phyloP scores from a whole-genome alignment of 371 early-diverging fungal species.

The Mucor ambiguus region DNA sequence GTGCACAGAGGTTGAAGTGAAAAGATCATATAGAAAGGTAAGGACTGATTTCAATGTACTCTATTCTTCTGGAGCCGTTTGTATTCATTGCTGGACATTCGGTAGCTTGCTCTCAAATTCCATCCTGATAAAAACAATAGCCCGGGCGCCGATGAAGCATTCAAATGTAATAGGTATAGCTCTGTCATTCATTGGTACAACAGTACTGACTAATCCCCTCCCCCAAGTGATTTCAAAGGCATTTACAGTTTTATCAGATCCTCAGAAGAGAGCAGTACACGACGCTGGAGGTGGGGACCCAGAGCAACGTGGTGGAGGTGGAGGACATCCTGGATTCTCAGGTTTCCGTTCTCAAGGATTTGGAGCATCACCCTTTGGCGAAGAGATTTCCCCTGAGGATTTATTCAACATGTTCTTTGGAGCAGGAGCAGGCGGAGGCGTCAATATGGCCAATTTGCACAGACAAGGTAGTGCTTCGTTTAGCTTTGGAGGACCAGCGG shows the following conservation, averaged over 20 bases:
- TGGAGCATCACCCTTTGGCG: conserved; percentile 55
- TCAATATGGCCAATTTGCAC: conserved; percentile 19
- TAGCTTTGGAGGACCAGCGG: conserved; percentile 34
- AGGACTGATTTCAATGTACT: background rate
- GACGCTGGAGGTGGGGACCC: conserved; percentile 87
- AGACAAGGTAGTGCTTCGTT: conserved; percentile 17
- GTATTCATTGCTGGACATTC: background rate
- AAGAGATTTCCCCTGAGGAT: conserved; percentile 93
- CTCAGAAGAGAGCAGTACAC: conserved; percentile 85
- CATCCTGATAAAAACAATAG: conserved; percentile 98
- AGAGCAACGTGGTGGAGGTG: conserved; percentile 41
- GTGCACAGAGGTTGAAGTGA: conserved; percentile 88
- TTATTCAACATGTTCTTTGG: conserved; percentile 97
- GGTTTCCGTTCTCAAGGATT: conserved; percentile 18
- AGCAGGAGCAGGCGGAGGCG: conserved; percentile 43
- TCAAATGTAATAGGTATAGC: conserved; percentile 68
- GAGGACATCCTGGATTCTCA: conserved; percentile 22
- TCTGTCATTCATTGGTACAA: background rate
- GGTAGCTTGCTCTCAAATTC: conserved; percentile 81
- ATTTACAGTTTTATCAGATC: conserved; percentile 87
- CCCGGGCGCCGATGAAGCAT: conserved; percentile 97
- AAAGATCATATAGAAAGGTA: conserved; percentile 96
- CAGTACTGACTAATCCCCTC: background rate
- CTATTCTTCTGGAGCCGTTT: background rate
- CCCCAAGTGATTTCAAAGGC: conserved; percentile 86